phyloP scores from a whole-genome alignment of 306 rosid genomes.

The Comarum palustre region DNA sequence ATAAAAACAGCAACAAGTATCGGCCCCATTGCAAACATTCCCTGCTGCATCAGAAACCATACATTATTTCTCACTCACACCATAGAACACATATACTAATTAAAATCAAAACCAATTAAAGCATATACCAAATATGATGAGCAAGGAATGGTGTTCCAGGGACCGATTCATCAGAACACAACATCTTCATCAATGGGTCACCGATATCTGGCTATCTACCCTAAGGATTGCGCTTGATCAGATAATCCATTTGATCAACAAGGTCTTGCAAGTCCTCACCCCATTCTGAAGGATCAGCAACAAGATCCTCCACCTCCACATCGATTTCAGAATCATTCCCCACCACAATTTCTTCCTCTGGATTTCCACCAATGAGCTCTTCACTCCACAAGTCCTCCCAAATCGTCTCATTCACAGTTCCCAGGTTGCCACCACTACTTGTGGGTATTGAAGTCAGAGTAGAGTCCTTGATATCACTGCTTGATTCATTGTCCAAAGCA shows the following conservation, averaged over 20 bases:
- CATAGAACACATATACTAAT: slow-evolving; percentile 3
- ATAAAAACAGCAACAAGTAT: slow-evolving; percentile 26
- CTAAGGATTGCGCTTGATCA: slow-evolving; percentile 37
- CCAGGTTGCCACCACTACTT: slow-evolving; percentile 29
- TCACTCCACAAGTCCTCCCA: slow-evolving; percentile 69
- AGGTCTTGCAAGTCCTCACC: slow-evolving; percentile 58
- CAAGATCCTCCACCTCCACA: slow-evolving; percentile 53
- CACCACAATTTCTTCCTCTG: slow-evolving; percentile 43
- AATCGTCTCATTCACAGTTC: slow-evolving; percentile 28
- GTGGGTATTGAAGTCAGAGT: slow-evolving; percentile 25
- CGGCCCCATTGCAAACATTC: slow-evolving; percentile 47
- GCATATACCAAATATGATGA: slow-evolving; percentile 19
- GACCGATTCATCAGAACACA: slow-evolving; percentile 22
- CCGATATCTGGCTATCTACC: neutral
- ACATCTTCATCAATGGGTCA: neutral
- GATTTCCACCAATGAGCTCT: slow-evolving; percentile 46
- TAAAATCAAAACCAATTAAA: neutral
- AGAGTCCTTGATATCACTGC: slow-evolving; percentile 39
- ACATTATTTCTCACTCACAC: slow-evolving; percentile 27
- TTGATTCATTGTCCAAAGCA: slow-evolving; percentile 46
- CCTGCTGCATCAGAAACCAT: slow-evolving; percentile 46
- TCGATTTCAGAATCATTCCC: slow-evolving; percentile 51
- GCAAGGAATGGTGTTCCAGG: slow-evolving; percentile 29
- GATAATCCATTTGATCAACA: slow-evolving; percentile 74
- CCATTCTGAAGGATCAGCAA: slow-evolving; percentile 47